Evolutionary conservation across 1,284 basidiomycete genomes (phyloP), one percentile per base, ranked within the genome.

Genomic region (Trichosporon coremiiforme): DNA sequence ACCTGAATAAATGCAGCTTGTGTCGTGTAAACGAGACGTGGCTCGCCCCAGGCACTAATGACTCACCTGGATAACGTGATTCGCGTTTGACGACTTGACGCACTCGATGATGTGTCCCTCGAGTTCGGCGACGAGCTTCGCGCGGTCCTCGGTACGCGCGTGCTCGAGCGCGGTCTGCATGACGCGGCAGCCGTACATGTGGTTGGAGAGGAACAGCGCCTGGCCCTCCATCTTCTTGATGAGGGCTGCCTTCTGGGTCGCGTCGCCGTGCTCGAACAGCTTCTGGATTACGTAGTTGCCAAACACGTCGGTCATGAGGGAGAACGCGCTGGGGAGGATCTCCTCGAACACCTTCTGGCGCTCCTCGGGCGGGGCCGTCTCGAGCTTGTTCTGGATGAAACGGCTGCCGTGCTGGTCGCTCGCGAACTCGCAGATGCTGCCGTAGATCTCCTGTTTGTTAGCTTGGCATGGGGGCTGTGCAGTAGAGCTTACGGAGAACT

Each of bases 211-310:
- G 10, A 87, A 84, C 4, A 95, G 84, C 38, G 96, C 87, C 76
- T 92, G 90, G 0, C 90, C 90, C 78, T 94, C 90, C 88, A 99
- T 92, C 53, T 89, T 87, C 67, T 85, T 87, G 1, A 89, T 90
- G 60, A 98, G 85, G 9, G 88, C 84, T 1, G 88, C 87, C 78
- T 91, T 91, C 79, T 96, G 94, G 13, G 86, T 84, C 71, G 89
- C 87, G 17, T 90, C 91, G 29, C 96, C 95, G 78, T 92, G 88
- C 81, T 99, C 96, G 76, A 98, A 92, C 76, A 98, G 84, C 84
- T 98, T 98, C 83, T 99, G 96, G 70, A 98, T 90, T 77, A 92
- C 90, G 85, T 98, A 99, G 86, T 99, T 99, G 70, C 96, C 96
- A 80, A 98, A 99, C 55, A 98, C 94, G 79, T 98, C 95, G 74